Evolutionary conservation across 139 green algal genomes (phyloP).

Genomic region (Ostreobium quekettii): DNA sequence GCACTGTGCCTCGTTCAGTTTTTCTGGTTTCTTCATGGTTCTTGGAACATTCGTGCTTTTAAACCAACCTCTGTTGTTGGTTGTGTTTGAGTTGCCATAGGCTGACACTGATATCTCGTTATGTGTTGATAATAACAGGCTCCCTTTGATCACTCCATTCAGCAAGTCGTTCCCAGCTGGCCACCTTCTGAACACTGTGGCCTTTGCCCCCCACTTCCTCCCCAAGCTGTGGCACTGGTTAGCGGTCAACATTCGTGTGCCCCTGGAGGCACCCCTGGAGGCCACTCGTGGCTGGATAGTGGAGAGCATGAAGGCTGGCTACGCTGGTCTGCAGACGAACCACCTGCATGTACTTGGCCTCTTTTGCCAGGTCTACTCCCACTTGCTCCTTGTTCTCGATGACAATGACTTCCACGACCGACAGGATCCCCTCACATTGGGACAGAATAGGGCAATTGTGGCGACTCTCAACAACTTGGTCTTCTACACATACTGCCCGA

Average conservation of each 20-base stretch:
- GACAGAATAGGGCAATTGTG: slow-evolving; percentile 50
- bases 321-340: neutral
- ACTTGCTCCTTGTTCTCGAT: slow-evolving; percentile 75
- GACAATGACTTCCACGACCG: slow-evolving; percentile 72
- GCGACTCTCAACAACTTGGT: slow-evolving; percentile 70
- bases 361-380: slow-evolving; percentile 23
- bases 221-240: slow-evolving; percentile 12
- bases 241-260: slow-evolving; percentile 1
- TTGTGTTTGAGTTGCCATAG: no score
- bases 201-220: slow-evolving; percentile 7
- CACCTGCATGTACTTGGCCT: neutral
- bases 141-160: neutral
- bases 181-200: neutral
- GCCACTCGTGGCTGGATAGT: slow-evolving; percentile 1
- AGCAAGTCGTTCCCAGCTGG: neutral
- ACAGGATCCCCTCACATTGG: slow-evolving; percentile 46
- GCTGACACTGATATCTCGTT: no score
- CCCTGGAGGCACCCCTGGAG: neutral
- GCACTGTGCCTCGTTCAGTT: no score
- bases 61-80: no score
- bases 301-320: neutral
- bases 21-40: no score
- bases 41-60: no score
- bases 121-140: no score
- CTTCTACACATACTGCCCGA: slow-evolving; percentile 51